Evolutionary conservation across 495 filamentous ascomycete genomes (phyloP), one percentile per base, ranked within the genome.

Genomic region (Extremus antarcticus): DNA sequence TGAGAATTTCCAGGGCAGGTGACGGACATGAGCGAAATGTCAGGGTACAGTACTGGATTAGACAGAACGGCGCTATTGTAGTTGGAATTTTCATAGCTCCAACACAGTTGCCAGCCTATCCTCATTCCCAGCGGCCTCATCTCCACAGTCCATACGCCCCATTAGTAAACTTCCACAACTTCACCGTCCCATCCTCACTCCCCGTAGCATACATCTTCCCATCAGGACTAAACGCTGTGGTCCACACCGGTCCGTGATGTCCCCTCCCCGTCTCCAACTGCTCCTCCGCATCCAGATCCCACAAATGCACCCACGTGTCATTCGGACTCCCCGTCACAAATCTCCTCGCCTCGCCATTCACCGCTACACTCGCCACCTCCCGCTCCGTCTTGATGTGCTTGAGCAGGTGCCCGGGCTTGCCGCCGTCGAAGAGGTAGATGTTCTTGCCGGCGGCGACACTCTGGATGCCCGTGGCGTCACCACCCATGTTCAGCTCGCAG

Each of bases 211-310:
- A 98, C 13, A 97, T 71, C 67, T 91, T 95, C 24, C 89, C 90
- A 68, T 97, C 90, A 0, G 92, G 92, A 10, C 88, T 91, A 71
- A 97, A 97, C 51, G 82, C 83, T 50, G 94, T 79, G 19, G 87
- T 92, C 94, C 92, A 97, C 54, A 97, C 90, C 10, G 90, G 90
- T 13, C 94, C 92, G 66, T 98, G 92, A 65, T 97, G 94, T 20
- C 92, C 94, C 69, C 95, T 97, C 75, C 94, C 89, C 19, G 92
- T 82, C 62, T 98, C 90, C 35, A 64, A 68, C 67, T 96, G 90
- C 56, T 80, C 77, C 59, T 83, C 83, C 15, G 78, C 79, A 54
- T 95, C 86, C 68, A 90, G 85, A 70, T 88, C 82, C 69, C 92
- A 95, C 4, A 96, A 86, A 40, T 87, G 78, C 1, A 90, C 91